Evolutionary conservation across 148 eudicot species (phyloP).

Genomic region (Arbutus unedo): DNA sequence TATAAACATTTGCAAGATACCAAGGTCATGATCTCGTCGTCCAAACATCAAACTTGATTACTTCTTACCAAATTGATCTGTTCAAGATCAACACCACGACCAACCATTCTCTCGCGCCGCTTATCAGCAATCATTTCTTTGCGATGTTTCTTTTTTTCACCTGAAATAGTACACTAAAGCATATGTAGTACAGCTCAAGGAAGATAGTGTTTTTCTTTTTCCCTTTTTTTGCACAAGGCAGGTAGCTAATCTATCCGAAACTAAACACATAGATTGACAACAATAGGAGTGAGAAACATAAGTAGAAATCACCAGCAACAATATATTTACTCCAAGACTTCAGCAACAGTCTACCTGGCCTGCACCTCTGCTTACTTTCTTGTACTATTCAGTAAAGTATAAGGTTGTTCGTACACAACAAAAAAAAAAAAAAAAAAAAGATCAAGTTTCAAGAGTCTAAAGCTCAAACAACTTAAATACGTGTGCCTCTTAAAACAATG

Average conservation of each 20-base stretch:
- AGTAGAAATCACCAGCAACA: background rate
- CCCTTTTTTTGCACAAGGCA: background rate
- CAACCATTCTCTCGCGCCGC: slow-evolving; percentile 82
- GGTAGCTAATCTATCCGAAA: slow-evolving; percentile 5
- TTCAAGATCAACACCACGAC: slow-evolving; percentile 87
- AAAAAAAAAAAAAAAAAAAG: background rate
- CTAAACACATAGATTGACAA: background rate
- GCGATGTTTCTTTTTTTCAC: slow-evolving; percentile 89
- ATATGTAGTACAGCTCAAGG: slow-evolving; percentile 20
- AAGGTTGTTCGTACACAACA: background rate
- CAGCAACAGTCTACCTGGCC: background rate
- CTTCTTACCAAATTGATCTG: slow-evolving; percentile 70
- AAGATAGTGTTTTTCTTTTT: background rate
- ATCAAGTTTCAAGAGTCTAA: slow-evolving; percentile 8
- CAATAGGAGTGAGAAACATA: background rate
- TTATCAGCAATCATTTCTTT: slow-evolving; percentile 72
- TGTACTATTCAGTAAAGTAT: background rate
- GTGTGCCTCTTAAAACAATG: background rate
- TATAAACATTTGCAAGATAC: background rate
- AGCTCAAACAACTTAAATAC: background rate
- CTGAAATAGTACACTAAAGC: slow-evolving; percentile 33
- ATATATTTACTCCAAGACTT: background rate
- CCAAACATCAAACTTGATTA: background rate
- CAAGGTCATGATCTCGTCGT: background rate
- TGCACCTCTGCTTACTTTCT: background rate